Evolutionary conservation across 2,329 filamentous ascomycete genomes (phyloP).

Genomic region (Ceratocystiopsis brevicomis): DNA sequence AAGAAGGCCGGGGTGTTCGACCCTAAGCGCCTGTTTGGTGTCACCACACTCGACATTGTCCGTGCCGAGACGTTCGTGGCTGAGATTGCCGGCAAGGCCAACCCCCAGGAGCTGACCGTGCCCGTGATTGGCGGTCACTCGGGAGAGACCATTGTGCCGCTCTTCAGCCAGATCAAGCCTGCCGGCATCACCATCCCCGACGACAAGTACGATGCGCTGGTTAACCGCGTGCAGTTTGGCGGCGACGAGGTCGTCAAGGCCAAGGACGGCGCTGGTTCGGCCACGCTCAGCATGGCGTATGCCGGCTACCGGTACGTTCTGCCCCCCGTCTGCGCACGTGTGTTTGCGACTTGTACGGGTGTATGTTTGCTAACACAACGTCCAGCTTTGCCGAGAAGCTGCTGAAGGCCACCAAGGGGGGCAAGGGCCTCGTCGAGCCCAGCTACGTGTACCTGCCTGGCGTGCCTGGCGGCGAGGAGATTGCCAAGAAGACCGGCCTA

Average conservation of each 20-base stretch:
- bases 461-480: slow-evolving; percentile 68
- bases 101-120: slow-evolving; percentile 66
- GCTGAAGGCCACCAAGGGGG: slow-evolving; percentile 69
- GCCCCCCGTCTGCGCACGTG: neutral
- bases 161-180: slow-evolving; percentile 83
- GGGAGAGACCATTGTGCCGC: slow-evolving; percentile 90
- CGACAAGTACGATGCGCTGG: slow-evolving; percentile 77
- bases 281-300: slow-evolving; percentile 74
- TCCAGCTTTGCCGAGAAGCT: slow-evolving; percentile 85
- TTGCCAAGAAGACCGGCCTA: slow-evolving; percentile 62
- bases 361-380: neutral
- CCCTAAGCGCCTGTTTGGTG: slow-evolving; percentile 88
- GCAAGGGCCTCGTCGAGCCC: slow-evolving; percentile 85
- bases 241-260: slow-evolving; percentile 86
- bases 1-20: slow-evolving; percentile 89
- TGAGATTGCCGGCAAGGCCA: slow-evolving; percentile 61
- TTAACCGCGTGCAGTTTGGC: slow-evolving; percentile 93
- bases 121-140: slow-evolving; percentile 95
- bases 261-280: slow-evolving; percentile 67
- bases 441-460: slow-evolving; percentile 91
- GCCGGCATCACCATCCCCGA: slow-evolving; percentile 53
- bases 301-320: slow-evolving; percentile 65
- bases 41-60: slow-evolving; percentile 96
- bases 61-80: slow-evolving; percentile 94
- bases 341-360: neutral